Conservation (phyloP, 2,329 filamentous ascomycete genomes). For the Sphaerulina populicola region DNA sequence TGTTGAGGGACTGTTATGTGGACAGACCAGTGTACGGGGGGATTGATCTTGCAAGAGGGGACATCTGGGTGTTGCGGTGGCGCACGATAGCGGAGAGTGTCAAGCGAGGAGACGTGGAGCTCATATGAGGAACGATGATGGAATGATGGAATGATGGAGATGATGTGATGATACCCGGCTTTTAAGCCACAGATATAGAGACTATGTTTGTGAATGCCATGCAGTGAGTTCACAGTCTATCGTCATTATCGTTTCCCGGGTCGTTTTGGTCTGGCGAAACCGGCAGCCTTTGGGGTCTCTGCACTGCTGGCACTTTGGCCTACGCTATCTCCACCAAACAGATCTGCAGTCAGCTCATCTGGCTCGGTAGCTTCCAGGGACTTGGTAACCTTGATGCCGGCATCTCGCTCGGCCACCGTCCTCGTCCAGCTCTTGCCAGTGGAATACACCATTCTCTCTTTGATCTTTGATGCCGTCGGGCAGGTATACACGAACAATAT, state of each 20-base stretch:
- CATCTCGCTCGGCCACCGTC: slow-evolving; percentile 60
- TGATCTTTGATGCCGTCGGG: slow-evolving; percentile 63
- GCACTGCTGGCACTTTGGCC: slow-evolving; percentile 54
- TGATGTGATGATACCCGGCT: slow-evolving; percentile 7
- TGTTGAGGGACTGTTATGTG: slow-evolving; percentile 55
- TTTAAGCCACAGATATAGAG: not conserved
- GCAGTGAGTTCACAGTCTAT: not conserved
- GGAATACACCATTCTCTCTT: slow-evolving; percentile 78
- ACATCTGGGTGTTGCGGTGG: slow-evolving; percentile 52
- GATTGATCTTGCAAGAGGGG: slow-evolving; percentile 42
- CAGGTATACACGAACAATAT: slow-evolving; percentile 79
- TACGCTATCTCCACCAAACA: slow-evolving; percentile 37
- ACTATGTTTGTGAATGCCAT: not conserved
- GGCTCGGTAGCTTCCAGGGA: slow-evolving; percentile 58
- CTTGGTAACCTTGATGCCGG: slow-evolving; percentile 59
- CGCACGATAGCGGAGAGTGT: slow-evolving; percentile 55
- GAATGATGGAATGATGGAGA: not conserved
- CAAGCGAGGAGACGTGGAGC: slow-evolving; percentile 65
- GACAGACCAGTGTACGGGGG: slow-evolving; percentile 46
- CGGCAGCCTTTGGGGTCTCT: slow-evolving; percentile 52
- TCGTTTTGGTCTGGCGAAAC: slow-evolving; percentile 70
- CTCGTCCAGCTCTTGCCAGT: slow-evolving; percentile 45
- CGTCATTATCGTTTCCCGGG: slow-evolving; percentile 53
- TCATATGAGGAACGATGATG: slow-evolving; percentile 35
- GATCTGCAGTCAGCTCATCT: slow-evolving; percentile 59